These are phyloP conservation scores for Rhodocollybia butyracea DNA, from an alignment of 768 basidiomycete species.

Conservation along the genomic window DNA sequence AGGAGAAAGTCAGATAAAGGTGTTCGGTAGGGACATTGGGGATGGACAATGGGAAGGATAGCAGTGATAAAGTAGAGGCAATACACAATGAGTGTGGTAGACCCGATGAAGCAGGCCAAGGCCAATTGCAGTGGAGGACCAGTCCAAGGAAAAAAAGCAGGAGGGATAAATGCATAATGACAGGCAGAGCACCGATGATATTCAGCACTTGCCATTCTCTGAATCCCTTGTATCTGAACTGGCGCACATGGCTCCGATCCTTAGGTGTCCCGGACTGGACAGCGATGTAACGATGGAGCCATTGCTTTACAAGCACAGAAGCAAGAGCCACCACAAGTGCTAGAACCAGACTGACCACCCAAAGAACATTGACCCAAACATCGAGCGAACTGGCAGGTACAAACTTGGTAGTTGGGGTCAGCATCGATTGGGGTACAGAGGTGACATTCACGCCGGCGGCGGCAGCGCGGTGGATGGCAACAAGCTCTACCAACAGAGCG, in stretches of 20 bases:
- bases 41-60: too few species aligned
- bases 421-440: slow-evolving; percentile 5
- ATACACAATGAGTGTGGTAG: too few species aligned
- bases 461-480: background rate
- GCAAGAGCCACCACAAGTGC: slow-evolving; percentile 21
- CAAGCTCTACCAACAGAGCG: background rate
- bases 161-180: slow-evolving; percentile 12
- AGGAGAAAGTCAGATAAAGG: too few species aligned
- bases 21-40: too few species aligned
- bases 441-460: background rate
- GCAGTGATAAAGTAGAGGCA: too few species aligned
- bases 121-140: too few species aligned
- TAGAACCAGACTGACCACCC: slow-evolving; percentile 20
- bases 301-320: slow-evolving; percentile 23
- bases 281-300: slow-evolving; percentile 19
- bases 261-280: slow-evolving; percentile 16
- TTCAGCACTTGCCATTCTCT: slow-evolving; percentile 16
- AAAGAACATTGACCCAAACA: slow-evolving; percentile 16
- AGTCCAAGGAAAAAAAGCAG: slow-evolving; percentile 13
- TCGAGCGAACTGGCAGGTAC: background rate
- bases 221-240: slow-evolving; percentile 19
- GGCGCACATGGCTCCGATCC: slow-evolving; percentile 16
- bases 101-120: too few species aligned
- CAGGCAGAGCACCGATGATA: slow-evolving; percentile 14
- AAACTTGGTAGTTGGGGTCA: slow-evolving; percentile 9